Evolutionary conservation across 2,329 filamentous ascomycete genomes (phyloP).

Genomic region (Paecilomyces sp.): DNA sequence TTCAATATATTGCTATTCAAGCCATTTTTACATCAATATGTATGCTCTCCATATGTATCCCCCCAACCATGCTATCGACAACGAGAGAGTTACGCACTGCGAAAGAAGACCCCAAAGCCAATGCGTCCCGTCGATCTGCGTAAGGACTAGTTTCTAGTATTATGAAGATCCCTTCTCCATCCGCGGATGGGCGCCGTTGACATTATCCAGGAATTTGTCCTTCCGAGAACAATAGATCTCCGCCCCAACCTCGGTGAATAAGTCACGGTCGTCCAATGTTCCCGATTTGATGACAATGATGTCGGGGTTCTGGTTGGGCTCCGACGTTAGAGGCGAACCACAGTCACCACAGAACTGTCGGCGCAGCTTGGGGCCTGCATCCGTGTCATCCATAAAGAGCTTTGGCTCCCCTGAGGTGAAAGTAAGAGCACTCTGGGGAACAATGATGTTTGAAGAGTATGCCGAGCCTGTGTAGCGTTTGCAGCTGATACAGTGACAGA

Average conservation of each 20-base stretch:
- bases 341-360: conserved; percentile 17
- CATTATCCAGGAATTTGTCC: conserved; percentile 13
- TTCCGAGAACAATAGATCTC: conserved; percentile 16
- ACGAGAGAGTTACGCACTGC: too few relatives aligned
- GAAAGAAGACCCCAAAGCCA: too few relatives aligned
- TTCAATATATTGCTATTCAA: too few relatives aligned
- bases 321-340: conserved; percentile 13
- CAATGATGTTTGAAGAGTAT: conserved; percentile 17
- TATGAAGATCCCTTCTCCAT: background rate
- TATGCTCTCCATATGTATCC: too few relatives aligned
- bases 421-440: conserved; percentile 7
- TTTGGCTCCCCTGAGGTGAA: conserved; percentile 15
- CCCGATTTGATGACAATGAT: conserved; percentile 14
- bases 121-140: too few relatives aligned
- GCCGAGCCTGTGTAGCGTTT: conserved; percentile 17
- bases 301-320: conserved; percentile 1
- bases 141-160: background rate
- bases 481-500: conserved; percentile 19
- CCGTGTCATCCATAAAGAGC: conserved; percentile 9
- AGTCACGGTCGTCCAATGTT: conserved; percentile 13
- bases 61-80: too few relatives aligned
- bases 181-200: background rate
- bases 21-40: too few relatives aligned
- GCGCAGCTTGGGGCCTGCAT: conserved; percentile 6
- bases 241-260: conserved; percentile 6